These are phyloP conservation scores for Colletotrichum shisoi DNA, from an alignment of 2,329 filamentous ascomycete species.

Conservation along the genomic window DNA sequence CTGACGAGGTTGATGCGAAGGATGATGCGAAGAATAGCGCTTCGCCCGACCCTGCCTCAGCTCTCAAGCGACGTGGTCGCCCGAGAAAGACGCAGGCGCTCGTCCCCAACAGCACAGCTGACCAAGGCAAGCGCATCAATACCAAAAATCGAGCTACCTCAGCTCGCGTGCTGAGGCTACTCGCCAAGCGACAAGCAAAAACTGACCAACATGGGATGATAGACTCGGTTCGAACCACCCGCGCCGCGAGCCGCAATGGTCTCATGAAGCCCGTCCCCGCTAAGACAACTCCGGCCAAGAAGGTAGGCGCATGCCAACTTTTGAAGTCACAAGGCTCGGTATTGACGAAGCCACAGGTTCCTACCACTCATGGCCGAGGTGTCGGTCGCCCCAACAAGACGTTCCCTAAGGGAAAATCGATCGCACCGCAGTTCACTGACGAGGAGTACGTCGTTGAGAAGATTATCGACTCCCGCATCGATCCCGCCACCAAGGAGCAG, in stretches of 20 bases:
- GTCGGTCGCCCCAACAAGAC: slow-evolving; percentile 21
- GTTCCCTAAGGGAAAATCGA: not conserved
- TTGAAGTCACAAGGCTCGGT: not conserved
- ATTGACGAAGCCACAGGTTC: not conserved
- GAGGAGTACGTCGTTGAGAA: slow-evolving; percentile 58
- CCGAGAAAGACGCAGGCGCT: slow-evolving; percentile 5
- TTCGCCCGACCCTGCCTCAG: not conserved
- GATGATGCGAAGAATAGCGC: not conserved
- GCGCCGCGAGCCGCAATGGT: not conserved
- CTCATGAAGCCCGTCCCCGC: not conserved
- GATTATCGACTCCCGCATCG: slow-evolving; percentile 54
- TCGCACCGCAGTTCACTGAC: slow-evolving; percentile 21
- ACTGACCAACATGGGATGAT: slow-evolving; percentile 6
- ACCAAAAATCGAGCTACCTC: not conserved
- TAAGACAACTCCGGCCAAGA: not conserved
- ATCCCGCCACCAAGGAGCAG: slow-evolving; percentile 50
- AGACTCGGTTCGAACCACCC: slow-evolving; percentile 2
- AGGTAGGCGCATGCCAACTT: slow-evolving; percentile 2
- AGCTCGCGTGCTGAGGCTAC: not conserved
- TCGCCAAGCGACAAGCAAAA: not conserved
- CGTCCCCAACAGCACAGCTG: not conserved
- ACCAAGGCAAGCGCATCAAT: not conserved
- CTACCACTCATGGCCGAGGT: slow-evolving; percentile 14
- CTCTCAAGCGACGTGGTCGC: slow-evolving; percentile 11
- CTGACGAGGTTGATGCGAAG: not conserved